Evolutionary conservation across 257 asterid species (phyloP).

Genomic region (Solanum sitiens): DNA sequence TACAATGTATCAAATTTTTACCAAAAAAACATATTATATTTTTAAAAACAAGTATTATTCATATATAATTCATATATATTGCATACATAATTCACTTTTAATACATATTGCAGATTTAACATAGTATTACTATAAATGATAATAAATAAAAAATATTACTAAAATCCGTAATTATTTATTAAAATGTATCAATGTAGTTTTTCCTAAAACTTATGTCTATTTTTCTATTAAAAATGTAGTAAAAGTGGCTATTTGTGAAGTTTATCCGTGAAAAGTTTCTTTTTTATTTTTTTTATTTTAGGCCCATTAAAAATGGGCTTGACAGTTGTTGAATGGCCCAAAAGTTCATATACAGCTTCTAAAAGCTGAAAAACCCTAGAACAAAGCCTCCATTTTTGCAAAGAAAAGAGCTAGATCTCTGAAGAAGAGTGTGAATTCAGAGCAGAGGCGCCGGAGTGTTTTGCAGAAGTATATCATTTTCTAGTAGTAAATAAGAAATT

Average conservation of each 20-base stretch:
- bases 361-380: neutral
- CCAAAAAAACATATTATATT: too few species aligned
- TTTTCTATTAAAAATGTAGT: neutral
- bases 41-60: too few species aligned
- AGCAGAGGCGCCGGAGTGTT: neutral
- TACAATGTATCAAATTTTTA: too few species aligned
- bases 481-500: neutral
- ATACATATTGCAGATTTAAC: too few species aligned
- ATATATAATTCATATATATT: too few species aligned
- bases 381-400: neutral
- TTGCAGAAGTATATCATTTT: neutral
- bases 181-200: too few species aligned
- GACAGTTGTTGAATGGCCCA: neutral
- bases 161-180: too few species aligned
- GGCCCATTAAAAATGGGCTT: neutral
- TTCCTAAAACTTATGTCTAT: neutral
- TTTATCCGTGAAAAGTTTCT: neutral
- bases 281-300: neutral
- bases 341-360: neutral
- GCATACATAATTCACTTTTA: too few species aligned
- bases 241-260: neutral
- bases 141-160: too few species aligned
- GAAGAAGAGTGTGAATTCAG: neutral
- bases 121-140: too few species aligned
- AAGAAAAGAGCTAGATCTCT: neutral